These are phyloP conservation scores for Salvia rosmarinus DNA, from an alignment of 257 asterid genomes.

Conservation along the genomic window DNA sequence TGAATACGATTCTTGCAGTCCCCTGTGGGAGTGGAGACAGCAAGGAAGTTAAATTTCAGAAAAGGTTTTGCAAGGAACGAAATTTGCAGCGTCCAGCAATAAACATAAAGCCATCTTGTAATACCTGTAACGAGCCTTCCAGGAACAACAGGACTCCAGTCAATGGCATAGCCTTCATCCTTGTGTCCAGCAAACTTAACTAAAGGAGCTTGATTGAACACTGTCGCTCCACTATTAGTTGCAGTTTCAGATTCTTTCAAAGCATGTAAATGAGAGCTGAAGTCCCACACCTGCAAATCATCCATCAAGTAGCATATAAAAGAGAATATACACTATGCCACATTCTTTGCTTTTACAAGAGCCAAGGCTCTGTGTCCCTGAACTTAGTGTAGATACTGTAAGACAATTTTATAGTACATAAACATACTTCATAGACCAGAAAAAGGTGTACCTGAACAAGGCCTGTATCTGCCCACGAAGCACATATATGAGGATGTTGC, in stretches of 20 bases:
- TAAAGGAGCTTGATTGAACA: constrained; percentile 69
- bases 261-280: constrained; percentile 74
- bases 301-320: neutral
- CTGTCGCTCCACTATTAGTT: constrained; percentile 49
- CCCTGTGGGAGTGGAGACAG: constrained; percentile 45
- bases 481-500: constrained; percentile 89
- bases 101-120: constrained; percentile 8
- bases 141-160: constrained; percentile 92
- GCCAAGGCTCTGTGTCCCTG: too few relatives aligned
- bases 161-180: constrained; percentile 96
- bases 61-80: neutral
- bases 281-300: constrained; percentile 84
- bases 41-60: neutral
- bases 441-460: constrained; percentile 75
- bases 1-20: constrained; percentile 84
- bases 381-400: too few relatives aligned
- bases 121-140: constrained; percentile 92
- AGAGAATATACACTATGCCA: neutral
- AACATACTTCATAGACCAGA: neutral
- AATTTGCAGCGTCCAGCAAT: constrained; percentile 33
- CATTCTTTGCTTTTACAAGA: neutral
- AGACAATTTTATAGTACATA: too few relatives aligned
- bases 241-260: constrained; percentile 64
- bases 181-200: constrained; percentile 76
- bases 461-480: constrained; percentile 87